phyloP scores from a whole-genome alignment of 768 basidiomycete species.

The Mycena rosella region DNA sequence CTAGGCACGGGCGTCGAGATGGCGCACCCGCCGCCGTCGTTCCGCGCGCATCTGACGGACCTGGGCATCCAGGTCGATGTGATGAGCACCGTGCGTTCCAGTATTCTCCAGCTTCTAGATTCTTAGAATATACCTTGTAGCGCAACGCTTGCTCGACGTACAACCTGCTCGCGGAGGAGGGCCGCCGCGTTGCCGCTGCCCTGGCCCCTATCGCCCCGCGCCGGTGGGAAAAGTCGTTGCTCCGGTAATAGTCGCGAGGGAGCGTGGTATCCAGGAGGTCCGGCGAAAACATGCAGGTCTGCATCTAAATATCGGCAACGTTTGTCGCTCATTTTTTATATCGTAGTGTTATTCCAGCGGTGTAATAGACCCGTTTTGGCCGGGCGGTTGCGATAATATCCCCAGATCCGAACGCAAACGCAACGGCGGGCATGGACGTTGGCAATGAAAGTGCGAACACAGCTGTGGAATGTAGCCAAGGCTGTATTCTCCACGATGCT shows the following conservation, averaged over 20 bases:
- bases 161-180: constrained; percentile 94
- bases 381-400: too few relatives aligned
- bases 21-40: constrained; percentile 73
- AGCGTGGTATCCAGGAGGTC: too few relatives aligned
- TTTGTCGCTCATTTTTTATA: too few relatives aligned
- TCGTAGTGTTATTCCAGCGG: too few relatives aligned
- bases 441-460: too few relatives aligned
- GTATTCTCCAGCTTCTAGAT: constrained; percentile 32
- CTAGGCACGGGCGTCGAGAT: constrained; percentile 87
- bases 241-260: constrained; percentile 18
- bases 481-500: too few relatives aligned
- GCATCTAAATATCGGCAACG: too few relatives aligned
- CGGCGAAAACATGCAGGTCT: too few relatives aligned
- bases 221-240: constrained; percentile 56
- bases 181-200: constrained; percentile 91
- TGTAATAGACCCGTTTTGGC: too few relatives aligned
- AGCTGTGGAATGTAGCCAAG: too few relatives aligned
- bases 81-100: constrained; percentile 78
- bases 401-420: too few relatives aligned
- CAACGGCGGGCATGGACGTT: too few relatives aligned
- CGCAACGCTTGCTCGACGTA: constrained; percentile 89
- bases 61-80: constrained; percentile 91
- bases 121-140: constrained; percentile 46
- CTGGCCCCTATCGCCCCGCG: constrained; percentile 76
- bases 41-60: constrained; percentile 76